Percentiles rank a stretch among this genome's conserved stretches.
Conservation (phyloP, 371 early-diverging fungal species). For the Conidiobolus coronatus region DNA sequence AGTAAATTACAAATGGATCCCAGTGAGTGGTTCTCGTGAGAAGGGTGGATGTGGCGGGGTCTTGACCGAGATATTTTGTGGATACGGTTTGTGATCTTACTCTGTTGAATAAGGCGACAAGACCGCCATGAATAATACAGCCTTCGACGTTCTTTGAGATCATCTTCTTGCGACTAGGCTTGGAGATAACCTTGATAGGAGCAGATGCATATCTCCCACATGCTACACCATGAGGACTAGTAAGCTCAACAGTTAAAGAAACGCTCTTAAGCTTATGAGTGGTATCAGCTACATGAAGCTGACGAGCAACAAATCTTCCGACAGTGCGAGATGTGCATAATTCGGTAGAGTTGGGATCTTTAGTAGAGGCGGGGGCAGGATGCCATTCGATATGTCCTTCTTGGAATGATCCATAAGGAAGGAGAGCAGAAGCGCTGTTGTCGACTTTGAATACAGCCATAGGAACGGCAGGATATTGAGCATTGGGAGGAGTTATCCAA, state of each 20-base stretch:
- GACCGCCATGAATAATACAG: slow-evolving; percentile 36
- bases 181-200: slow-evolving; percentile 53
- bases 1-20: slow-evolving; percentile 80
- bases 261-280: too few relatives aligned
- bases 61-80: slow-evolving; percentile 42
- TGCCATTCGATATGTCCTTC: slow-evolving; percentile 2
- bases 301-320: too few relatives aligned
- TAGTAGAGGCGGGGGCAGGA: slow-evolving; percentile 10
- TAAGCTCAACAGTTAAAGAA: too few relatives aligned
- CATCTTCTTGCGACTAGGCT: slow-evolving; percentile 64
- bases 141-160: slow-evolving; percentile 50
- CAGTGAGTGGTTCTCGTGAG: slow-evolving; percentile 49
- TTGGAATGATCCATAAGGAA: slow-evolving; percentile 5
- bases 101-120: slow-evolving; percentile 15
- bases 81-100: slow-evolving; percentile 55
- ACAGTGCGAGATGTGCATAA: too few relatives aligned
- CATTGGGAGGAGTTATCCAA: slow-evolving; percentile 1
- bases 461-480: slow-evolving; percentile 7
- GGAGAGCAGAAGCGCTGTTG: too few relatives aligned
- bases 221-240: too few relatives aligned
- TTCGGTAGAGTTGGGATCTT: slow-evolving; percentile 15
- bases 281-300: too few relatives aligned
- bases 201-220: too few relatives aligned
- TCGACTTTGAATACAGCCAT: background rate
- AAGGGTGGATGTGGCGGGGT: too few relatives aligned